phyloP scores from a whole-genome alignment of 495 filamentous ascomycete genomes.

The Xylaria castorea region DNA sequence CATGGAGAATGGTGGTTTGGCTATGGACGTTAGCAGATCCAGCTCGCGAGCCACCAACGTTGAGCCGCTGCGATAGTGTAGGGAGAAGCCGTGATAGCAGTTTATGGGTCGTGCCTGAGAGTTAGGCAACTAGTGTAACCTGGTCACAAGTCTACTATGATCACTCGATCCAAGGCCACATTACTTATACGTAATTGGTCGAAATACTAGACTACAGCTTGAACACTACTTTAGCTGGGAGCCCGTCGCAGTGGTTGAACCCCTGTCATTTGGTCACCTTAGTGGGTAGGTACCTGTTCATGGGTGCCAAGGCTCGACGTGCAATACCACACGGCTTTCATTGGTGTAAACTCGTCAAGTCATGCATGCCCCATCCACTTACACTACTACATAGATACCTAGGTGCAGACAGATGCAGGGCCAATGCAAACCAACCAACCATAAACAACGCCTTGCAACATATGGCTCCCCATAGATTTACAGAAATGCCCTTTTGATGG shows the following conservation, averaged over 20 bases:
- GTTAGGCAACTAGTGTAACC: slow-evolving; percentile 3
- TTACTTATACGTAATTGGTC: slow-evolving; percentile 5
- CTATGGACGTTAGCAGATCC: neutral
- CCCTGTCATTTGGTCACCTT: slow-evolving; percentile 12
- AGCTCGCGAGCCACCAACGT: neutral
- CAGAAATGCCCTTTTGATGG: neutral
- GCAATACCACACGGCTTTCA: slow-evolving; percentile 7
- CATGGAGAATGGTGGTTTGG: neutral
- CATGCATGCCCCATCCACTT: neutral
- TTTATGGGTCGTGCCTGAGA: neutral
- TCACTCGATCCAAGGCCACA: neutral
- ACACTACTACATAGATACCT: neutral
- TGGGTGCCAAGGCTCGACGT: neutral
- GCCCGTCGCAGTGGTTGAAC: slow-evolving; percentile 11
- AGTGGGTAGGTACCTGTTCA: neutral
- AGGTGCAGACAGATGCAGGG: neutral
- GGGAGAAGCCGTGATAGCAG: slow-evolving; percentile 12
- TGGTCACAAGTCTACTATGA: neutral
- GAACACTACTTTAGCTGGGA: neutral
- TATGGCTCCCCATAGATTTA: neutral
- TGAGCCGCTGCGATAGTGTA: neutral
- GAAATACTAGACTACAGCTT: neutral
- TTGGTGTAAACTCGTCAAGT: neutral
- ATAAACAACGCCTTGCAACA: neutral
- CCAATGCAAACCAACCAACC: slow-evolving; percentile 8